Evolutionary conservation across 1,139 yeast genomes (phyloP), one percentile per base, ranked within the genome.

Genomic region (Hanseniaspora uvarum): DNA sequence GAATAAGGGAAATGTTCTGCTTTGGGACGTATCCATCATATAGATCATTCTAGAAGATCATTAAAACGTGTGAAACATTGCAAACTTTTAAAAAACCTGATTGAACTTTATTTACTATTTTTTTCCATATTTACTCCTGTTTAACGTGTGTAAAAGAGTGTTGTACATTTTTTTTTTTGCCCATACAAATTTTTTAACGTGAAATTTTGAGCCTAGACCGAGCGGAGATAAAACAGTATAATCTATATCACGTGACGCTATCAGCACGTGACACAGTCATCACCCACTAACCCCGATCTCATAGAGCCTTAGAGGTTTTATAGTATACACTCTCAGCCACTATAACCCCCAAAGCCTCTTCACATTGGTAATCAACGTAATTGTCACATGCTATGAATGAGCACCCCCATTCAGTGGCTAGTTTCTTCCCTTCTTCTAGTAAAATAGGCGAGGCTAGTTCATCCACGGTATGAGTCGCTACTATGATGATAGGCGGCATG

Each of bases 401-500:
- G 60, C 83, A 76, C 2, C 74, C 72, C 89, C 89, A 83, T 28
- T 69, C 62, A 36, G 68, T 63, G 0, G 87, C 86, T 53, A 82
- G 64, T 37, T 72, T 63, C 56, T 69, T 71, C 0, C 92, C 94
- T 55, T 73, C 69, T 41, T 76, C 76, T 7, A 83, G 68, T 46
- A 83, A 64, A 12, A 71, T 62, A 0, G 86, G 86, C 28, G 86
- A 78, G 0, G 81, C 78, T 45, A 80, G 67, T 11, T 71, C 75
- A 62, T 77, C 80, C 36, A 74, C 69, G 0, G 70, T 63, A 61
- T 83, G 83, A 0, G 89, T 82, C 59, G 86, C 82, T 2, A 81
- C 73, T 3, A 84, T 70, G 66, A 84, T 70, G 10, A 82, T 75
- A 0, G 89, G 88, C 0, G 92, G 94, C 14, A 80, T 80, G 61